Evolutionary conservation across 1,139 yeast genomes (phyloP).

Genomic region (Saccharomyces hybrid): DNA sequence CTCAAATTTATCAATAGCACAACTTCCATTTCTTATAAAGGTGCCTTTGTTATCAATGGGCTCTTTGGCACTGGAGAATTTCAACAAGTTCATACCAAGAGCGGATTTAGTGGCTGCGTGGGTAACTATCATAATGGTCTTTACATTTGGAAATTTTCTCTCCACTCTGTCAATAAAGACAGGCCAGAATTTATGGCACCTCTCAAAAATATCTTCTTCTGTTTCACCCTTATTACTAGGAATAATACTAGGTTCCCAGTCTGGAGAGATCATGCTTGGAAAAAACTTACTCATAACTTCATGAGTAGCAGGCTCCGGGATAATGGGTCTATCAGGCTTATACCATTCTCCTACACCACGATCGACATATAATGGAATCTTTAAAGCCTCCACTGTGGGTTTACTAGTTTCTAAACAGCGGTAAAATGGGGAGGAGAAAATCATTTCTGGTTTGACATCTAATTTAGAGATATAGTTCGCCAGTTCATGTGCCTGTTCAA

Average conservation of each 20-base stretch:
- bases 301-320: constrained; percentile 53
- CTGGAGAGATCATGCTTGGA: constrained; percentile 36
- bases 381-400: constrained; percentile 51
- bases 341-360: constrained; percentile 70
- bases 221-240: constrained; percentile 60
- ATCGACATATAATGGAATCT: constrained; percentile 51
- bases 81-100: constrained; percentile 58
- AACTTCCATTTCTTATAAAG: constrained; percentile 44
- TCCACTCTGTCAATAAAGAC: constrained; percentile 47
- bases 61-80: constrained; percentile 40
- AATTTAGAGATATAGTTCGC: constrained; percentile 42
- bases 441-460: constrained; percentile 47
- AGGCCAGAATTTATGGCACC: constrained; percentile 45
- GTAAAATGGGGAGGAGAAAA: constrained; percentile 76
- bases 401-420: constrained; percentile 78
- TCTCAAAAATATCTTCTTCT: constrained; percentile 47
- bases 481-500: constrained; percentile 66
- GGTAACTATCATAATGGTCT: constrained; percentile 52
- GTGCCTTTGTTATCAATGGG: constrained; percentile 41
- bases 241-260: constrained; percentile 43
- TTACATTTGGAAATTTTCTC: constrained; percentile 43
- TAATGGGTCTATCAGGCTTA: constrained; percentile 42
- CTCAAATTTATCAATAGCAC: constrained; percentile 48
- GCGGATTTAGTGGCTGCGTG: constrained; percentile 84
- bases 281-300: constrained; percentile 43